Conservation (phyloP, 164 flowering plant species). For the Cinnamomum chago region DNA sequence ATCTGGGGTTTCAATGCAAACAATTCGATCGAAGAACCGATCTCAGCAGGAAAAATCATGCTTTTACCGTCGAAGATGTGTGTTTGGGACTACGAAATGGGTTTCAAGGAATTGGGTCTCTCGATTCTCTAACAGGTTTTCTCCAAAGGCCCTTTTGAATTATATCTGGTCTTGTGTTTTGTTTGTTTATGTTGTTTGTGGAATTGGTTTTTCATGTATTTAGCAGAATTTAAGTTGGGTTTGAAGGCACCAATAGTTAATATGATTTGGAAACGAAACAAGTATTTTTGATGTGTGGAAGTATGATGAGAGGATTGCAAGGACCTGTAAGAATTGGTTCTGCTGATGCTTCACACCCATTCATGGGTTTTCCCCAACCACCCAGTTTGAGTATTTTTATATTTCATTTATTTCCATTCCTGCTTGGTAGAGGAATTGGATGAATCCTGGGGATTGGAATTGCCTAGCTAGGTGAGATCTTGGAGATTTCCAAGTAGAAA, state of each 20-base stretch:
- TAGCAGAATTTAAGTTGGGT: background rate
- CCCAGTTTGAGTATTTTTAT: background rate
- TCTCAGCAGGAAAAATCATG: constrained; percentile 8
- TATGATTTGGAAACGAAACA: background rate
- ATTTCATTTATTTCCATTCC: background rate
- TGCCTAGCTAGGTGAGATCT: no score
- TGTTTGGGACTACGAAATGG: constrained; percentile 20
- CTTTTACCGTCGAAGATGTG: constrained; percentile 10
- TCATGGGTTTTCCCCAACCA: constrained; percentile 37
- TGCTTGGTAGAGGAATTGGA: no score
- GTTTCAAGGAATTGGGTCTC: constrained; percentile 31
- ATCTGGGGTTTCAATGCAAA: constrained; percentile 14
- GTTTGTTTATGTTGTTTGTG: background rate
- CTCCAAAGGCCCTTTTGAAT: background rate
- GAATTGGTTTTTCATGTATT: background rate
- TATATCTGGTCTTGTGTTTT: background rate
- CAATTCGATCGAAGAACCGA: constrained; percentile 10
- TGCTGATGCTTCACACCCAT: constrained; percentile 36
- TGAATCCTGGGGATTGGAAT: no score
- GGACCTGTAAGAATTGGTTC: constrained; percentile 41
- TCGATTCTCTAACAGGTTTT: constrained; percentile 46
- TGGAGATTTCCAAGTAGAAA: no score
- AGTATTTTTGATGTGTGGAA: constrained; percentile 18
- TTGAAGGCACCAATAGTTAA: no score
- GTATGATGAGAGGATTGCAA: constrained; percentile 40